Conservation (phyloP, 2,329 filamentous ascomycete species). For the Paracoccidioides brasiliensis region DNA sequence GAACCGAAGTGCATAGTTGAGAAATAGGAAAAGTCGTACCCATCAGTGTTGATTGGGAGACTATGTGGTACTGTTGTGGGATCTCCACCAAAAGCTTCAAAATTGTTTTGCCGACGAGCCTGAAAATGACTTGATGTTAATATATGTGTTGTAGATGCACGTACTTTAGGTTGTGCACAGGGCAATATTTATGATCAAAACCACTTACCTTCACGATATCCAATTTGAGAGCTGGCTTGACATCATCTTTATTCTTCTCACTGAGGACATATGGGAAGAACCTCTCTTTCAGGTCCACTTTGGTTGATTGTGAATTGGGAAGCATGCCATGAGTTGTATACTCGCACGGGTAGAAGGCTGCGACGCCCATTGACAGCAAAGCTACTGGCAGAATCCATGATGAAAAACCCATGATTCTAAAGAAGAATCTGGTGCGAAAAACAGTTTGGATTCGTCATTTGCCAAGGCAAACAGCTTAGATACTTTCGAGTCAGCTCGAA, state of each 20-base stretch:
- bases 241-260: slow-evolving; percentile 6
- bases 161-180: too few relatives aligned
- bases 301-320: not conserved
- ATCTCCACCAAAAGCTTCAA: slow-evolving; percentile 31
- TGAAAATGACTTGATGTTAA: slow-evolving; percentile 13
- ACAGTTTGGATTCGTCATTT: not conserved
- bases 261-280: slow-evolving; percentile 10
- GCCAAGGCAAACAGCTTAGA: not conserved
- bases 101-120: slow-evolving; percentile 36
- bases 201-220: slow-evolving; percentile 26
- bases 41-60: slow-evolving; percentile 41
- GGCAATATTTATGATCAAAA: not conserved
- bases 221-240: slow-evolving; percentile 18
- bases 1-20: slow-evolving; percentile 38
- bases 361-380: slow-evolving; percentile 22
- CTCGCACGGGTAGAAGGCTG: slow-evolving; percentile 33
- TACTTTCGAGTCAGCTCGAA: not conserved
- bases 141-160: too few relatives aligned
- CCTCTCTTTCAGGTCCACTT: not conserved
- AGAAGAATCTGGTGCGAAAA: not conserved
- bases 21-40: slow-evolving; percentile 43
- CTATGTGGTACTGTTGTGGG: slow-evolving; percentile 33
- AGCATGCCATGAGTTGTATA: not conserved
- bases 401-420: slow-evolving; percentile 25
- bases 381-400: slow-evolving; percentile 22